These are phyloP conservation scores for Trypanosoma mega DNA, from an alignment of 208 protist species.

Conservation along the genomic window DNA sequence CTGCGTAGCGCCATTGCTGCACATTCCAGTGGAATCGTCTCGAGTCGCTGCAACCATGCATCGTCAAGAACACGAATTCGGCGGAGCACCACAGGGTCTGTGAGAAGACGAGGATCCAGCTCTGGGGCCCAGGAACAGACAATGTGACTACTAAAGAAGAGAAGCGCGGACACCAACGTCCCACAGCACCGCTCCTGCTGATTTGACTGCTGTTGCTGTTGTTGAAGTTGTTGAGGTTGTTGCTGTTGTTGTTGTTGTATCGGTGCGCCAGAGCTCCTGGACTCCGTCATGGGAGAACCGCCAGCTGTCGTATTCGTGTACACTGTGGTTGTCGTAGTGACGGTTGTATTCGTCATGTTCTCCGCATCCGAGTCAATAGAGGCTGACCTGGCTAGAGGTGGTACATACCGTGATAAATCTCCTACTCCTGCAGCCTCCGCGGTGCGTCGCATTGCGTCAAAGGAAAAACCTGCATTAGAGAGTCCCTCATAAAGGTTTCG, in stretches of 20 bases:
- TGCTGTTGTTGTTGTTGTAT: neutral
- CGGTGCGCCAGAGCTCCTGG: too few relatives aligned
- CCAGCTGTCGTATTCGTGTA: too few relatives aligned
- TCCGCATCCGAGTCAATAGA: too few relatives aligned
- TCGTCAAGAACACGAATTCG: constrained; percentile 60
- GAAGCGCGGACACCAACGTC: constrained; percentile 43
- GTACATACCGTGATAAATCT: constrained; percentile 41
- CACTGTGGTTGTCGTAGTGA: neutral
- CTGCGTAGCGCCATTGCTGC: constrained; percentile 35
- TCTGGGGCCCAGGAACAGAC: constrained; percentile 54
- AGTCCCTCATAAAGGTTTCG: constrained; percentile 31
- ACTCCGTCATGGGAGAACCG: too few relatives aligned
- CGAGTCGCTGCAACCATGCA: constrained; percentile 54
- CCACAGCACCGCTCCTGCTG: neutral
- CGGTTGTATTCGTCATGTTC: neutral
- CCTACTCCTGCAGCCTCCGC: constrained; percentile 27
- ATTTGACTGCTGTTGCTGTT: neutral
- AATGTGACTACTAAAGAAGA: constrained; percentile 74
- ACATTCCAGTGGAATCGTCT: constrained; percentile 27
- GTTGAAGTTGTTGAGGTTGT: neutral
- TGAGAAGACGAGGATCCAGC: constrained; percentile 38
- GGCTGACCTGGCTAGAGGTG: constrained; percentile 32
- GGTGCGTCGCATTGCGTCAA: constrained; percentile 34
- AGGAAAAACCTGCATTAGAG: constrained; percentile 39
- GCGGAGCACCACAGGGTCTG: constrained; percentile 31